These are phyloP conservation scores for Cyberlindnera xishuangbannaensis DNA, from an alignment of 805 yeast species.

Conservation along the genomic window DNA sequence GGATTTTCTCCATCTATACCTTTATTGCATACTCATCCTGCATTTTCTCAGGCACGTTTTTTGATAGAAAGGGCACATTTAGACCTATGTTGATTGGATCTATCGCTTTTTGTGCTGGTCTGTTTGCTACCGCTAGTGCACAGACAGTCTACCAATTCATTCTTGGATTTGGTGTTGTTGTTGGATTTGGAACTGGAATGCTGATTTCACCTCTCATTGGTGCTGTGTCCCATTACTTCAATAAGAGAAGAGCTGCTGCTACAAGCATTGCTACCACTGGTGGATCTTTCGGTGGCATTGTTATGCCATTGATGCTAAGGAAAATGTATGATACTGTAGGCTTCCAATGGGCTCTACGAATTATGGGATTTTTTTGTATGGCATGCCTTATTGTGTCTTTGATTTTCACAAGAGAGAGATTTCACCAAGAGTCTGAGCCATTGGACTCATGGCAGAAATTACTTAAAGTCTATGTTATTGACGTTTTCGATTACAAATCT, in stretches of 20 bases:
- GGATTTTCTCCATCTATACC: slow-evolving; percentile 43
- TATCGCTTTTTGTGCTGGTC: slow-evolving; percentile 31
- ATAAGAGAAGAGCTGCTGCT: slow-evolving; percentile 37
- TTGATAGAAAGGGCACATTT: slow-evolving; percentile 40
- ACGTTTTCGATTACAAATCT: slow-evolving; percentile 29
- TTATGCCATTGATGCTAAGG: slow-evolving; percentile 42
- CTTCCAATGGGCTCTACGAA: slow-evolving; percentile 48
- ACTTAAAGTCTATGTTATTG: slow-evolving; percentile 14
- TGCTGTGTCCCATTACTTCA: slow-evolving; percentile 40
- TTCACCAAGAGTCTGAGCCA: slow-evolving; percentile 16
- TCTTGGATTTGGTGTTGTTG: slow-evolving; percentile 42
- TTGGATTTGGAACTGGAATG: slow-evolving; percentile 41
- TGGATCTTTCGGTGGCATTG: slow-evolving; percentile 45
- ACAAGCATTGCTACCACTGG: slow-evolving; percentile 43
- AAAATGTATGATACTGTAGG: slow-evolving; percentile 38
- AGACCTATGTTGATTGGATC: slow-evolving; percentile 34
- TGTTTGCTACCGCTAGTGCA: slow-evolving; percentile 40
- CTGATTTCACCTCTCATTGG: slow-evolving; percentile 40
- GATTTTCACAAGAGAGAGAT: slow-evolving; percentile 29
- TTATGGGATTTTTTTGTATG: slow-evolving; percentile 38
- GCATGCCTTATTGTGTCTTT: slow-evolving; percentile 23
- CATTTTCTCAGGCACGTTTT: slow-evolving; percentile 39
- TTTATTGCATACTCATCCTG: slow-evolving; percentile 27
- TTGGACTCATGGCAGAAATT: slow-evolving; percentile 11
- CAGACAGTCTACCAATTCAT: slow-evolving; percentile 43